Evolutionary conservation across 2,329 filamentous ascomycete species (phyloP), one percentile per base, ranked within the genome.

Genomic region (Camillea tinctor): DNA sequence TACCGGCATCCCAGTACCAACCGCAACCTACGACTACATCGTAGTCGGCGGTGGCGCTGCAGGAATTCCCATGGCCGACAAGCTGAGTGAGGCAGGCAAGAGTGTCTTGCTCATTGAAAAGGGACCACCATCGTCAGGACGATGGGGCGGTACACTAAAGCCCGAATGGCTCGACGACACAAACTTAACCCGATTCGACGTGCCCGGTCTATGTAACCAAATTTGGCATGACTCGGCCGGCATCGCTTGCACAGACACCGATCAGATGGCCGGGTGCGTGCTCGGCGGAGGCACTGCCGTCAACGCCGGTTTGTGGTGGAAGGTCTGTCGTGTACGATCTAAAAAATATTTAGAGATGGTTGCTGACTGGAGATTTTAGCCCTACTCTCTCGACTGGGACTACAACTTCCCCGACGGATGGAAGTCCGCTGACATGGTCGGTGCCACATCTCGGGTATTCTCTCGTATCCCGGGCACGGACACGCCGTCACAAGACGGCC

Each of bases 371-470:
- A 11, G 13, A 30, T 7, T 9, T 2, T 56, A 81, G 76, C 83
- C 89, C 0, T 84, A 87, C 61, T 79, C 83, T 4, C 72, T 77
- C 7, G 90, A 92, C 71, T 92, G 89, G 79, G 87, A 92, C 71
- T 81, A 84, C 71, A 89, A 89, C 72, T 93, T 90, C 77, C 90
- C 90, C 0, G 64, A 76, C 1, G 89, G 89, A 26, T 93, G 90
- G 90, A 87, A 89, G 73, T 80, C 85, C 19, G 71, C 76, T 5
- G 88, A 92, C 66, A 82, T 92, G 71, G 76, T 77, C 61, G 71
- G 76, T 22, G 84, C 89, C 1, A 84, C 87, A 5, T 75, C 82
- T 24, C 82, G 85, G 50, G 84, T 88, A 6, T 92, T 91, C 71
- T 76, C 79, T 40, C 83, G 88, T n/a, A 92, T 91, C 62, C 88